Conservation (phyloP, 805 yeast species). For the Ogataea nitratoaversa region DNA sequence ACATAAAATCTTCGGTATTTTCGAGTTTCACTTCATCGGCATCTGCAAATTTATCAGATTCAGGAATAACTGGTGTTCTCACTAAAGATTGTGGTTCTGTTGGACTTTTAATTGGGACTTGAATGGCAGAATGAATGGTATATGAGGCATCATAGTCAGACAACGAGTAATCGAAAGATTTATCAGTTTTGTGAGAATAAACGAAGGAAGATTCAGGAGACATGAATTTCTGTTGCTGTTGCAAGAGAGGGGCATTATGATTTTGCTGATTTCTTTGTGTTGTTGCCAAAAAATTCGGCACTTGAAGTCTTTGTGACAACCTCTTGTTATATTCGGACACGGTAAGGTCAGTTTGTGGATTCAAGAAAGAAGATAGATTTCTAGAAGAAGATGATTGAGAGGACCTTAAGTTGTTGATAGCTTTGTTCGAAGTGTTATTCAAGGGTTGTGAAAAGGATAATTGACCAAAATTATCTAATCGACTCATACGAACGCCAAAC, state of each 20-base stretch:
- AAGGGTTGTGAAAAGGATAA: conserved; percentile 3
- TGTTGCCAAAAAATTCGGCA: neutral
- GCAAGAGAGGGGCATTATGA: conserved; percentile 2
- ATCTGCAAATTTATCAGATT: conserved; percentile 27
- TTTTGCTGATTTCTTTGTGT: neutral
- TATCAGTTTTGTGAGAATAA: conserved; percentile 18
- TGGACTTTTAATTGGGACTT: conserved; percentile 25
- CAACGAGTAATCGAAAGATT: conserved; percentile 24
- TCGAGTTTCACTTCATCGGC: conserved; percentile 18
- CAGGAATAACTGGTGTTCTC: conserved; percentile 1
- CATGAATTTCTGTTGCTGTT: conserved; percentile 1
- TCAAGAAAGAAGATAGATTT: conserved; percentile 23
- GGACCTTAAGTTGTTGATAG: conserved; percentile 8
- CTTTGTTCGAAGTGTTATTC: neutral
- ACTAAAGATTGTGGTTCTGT: conserved; percentile 16
- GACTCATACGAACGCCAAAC: conserved; percentile 27
- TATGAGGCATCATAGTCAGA: conserved; percentile 25
- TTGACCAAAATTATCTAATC: conserved; percentile 17
- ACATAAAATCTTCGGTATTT: neutral
- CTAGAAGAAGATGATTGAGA: conserved; percentile 27
- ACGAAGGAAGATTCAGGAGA: conserved; percentile 7
- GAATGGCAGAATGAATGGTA: conserved; percentile 30
- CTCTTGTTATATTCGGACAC: conserved; percentile 18
- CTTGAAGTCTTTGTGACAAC: neutral
- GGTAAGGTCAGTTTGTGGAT: conserved; percentile 10